Evolutionary conservation across 495 filamentous ascomycete species (phyloP).

Genomic region (Hyaloscypha finlandica): DNA sequence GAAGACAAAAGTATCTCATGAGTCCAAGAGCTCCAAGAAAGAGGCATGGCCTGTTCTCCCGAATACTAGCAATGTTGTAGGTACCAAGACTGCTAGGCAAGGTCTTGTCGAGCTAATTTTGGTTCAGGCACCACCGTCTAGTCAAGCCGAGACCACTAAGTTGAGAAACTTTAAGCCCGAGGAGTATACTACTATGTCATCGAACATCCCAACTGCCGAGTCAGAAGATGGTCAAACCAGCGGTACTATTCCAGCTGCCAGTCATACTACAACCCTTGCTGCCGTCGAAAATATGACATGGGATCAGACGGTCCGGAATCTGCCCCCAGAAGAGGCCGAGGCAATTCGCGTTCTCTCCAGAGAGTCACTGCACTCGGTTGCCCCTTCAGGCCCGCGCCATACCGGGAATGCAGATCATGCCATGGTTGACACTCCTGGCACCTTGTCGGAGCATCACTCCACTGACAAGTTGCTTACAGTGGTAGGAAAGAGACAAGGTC

Average conservation of each 20-base stretch:
- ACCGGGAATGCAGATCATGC: not conserved
- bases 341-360: not conserved
- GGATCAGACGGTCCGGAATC: not conserved
- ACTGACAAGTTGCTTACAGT: not conserved
- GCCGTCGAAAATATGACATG: not conserved
- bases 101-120: not conserved
- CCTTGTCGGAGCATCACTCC: not conserved
- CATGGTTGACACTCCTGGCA: not conserved
- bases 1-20: not conserved
- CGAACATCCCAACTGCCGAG: not conserved
- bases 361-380: not conserved
- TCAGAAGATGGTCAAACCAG: not conserved
- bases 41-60: not conserved
- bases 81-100: not conserved
- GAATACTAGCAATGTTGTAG: not conserved
- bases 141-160: not conserved
- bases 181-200: not conserved
- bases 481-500: not conserved
- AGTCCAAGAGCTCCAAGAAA: not conserved
- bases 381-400: not conserved
- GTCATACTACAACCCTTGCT: not conserved
- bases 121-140: not conserved
- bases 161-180: not conserved
- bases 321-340: not conserved
- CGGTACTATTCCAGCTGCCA: not conserved